Evolutionary conservation across 2,329 filamentous ascomycete species (phyloP), one percentile per base, ranked within the genome.

Genomic region (Pseudopyricularia cyperi): DNA sequence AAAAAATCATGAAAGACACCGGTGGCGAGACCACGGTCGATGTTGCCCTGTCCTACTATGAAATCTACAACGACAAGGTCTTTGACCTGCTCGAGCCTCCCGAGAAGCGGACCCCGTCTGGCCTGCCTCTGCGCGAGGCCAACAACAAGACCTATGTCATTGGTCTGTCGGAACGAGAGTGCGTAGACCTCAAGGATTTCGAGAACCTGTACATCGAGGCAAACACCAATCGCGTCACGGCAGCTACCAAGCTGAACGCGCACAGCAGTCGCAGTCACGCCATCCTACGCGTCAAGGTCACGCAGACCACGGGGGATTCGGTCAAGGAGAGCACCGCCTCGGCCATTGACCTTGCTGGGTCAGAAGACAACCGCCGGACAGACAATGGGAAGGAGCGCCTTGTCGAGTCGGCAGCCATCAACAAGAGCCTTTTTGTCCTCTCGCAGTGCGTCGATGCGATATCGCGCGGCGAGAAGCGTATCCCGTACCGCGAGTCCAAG

Each of bases 391-490:
- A 90, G 65, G 89, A 95, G 66, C 79, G 91, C 26, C 74, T 97
- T 64, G 80, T 95, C n/a, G 91, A 97, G 67, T 95, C 89, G 37
- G 89, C 91, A 0, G 91, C 88, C 62, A 97, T 97, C 73, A 97
- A 97, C 76, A 97, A 96, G 71, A 94, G 88, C 57, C 74, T 97
- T 7, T 97, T 97, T 61, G 90, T 96, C 17, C 71, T 97, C 48
- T 91, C 89, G 44, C 89, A 95, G 65, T 97, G 91, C 61, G 91
- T 97, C 51, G 91, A 97, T 64, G 91, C 91, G 52, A 97, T 97
- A 63, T 87, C 85, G 1, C 73, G 79, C 24, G 79, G 80, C 32
- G 80, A 84, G 63, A 79, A 76, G 59, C 80, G 91, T 33, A 91
- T 97, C 61, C 91, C 93, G 0, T 97, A 95, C 65, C 79, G 91